A percentile compares a stretch with the other conserved stretches of the same genome.
phyloP scores from a whole-genome alignment of 1,139 yeast genomes.

The Debaryomycetaceae sp. region DNA sequence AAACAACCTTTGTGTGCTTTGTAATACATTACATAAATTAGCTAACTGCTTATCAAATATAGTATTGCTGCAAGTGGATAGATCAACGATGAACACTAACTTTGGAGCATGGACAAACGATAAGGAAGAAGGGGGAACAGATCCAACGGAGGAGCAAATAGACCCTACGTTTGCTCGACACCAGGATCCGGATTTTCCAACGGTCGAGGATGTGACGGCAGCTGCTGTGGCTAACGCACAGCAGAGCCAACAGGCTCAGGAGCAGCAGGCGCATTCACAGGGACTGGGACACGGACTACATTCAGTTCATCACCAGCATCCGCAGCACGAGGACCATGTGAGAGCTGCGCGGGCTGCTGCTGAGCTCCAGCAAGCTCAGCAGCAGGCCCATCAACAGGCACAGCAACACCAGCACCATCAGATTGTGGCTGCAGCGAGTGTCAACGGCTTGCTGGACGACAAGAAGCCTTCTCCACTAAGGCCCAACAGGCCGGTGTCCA shows the following conservation, averaged over 20 bases:
- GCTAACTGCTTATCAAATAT: conserved; percentile 9
- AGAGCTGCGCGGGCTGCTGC: conserved; percentile 14
- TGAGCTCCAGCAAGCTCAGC: conserved; percentile 10
- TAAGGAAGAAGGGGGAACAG: conserved; percentile 13
- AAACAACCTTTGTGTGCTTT: conserved; percentile 4
- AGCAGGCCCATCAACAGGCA: conserved; percentile 10
- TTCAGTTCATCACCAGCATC: conserved; percentile 9
- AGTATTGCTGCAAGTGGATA: conserved; percentile 3
- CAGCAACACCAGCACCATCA: conserved; percentile 12
- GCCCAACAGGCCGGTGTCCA: conserved; percentile 43
- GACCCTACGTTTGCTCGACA: conserved; percentile 33
- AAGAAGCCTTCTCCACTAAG: conserved; percentile 10
- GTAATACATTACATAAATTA: conserved; percentile 10
- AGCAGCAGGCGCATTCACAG: conserved; percentile 7
- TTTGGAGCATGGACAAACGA: conserved; percentile 24
- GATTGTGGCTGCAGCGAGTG: conserved; percentile 10
- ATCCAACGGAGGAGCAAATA: conserved; percentile 19
- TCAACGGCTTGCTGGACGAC: conserved; percentile 7
- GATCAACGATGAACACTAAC: conserved; percentile 19
- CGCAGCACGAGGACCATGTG: conserved; percentile 11
- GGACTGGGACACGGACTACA: conserved; percentile 4
- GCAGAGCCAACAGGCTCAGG: conserved; percentile 9
- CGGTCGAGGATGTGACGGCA: conserved; percentile 30
- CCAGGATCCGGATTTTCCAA: conserved; percentile 20
- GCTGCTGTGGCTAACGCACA: conserved; percentile 29